Percentiles rank a stretch among this genome's conserved stretches.
Conservation (phyloP, 768 basidiomycete genomes). For the Termitomyces sp. region DNA sequence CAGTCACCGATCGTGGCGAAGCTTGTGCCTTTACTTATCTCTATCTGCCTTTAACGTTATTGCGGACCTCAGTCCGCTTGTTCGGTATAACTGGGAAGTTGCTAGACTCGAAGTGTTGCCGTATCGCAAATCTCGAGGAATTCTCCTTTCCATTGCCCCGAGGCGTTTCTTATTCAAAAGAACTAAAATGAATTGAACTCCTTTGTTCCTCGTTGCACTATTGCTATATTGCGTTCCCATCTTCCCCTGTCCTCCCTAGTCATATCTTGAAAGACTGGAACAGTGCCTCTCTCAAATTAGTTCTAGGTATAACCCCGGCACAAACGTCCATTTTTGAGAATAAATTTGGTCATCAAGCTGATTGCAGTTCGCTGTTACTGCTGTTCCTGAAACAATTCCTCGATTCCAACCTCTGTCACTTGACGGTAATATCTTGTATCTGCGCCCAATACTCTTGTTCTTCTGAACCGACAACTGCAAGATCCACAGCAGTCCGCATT, state of each 20-base stretch:
- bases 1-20: constrained; percentile 57
- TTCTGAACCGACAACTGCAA: constrained; percentile 30
- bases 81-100: constrained; percentile 44
- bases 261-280: constrained; percentile 21
- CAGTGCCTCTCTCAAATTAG: background rate
- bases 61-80: constrained; percentile 38
- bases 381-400: background rate
- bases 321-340: background rate
- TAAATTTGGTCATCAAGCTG: background rate
- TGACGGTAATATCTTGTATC: constrained; percentile 15
- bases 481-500: constrained; percentile 23
- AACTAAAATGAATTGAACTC: constrained; percentile 8
- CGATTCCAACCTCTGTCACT: background rate
- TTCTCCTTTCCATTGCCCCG: constrained; percentile 12
- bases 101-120: constrained; percentile 8
- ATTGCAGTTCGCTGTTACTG: background rate
- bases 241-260: constrained; percentile 25
- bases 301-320: background rate
- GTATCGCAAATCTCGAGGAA: background rate
- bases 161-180: constrained; percentile 18
- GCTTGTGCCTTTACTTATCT: constrained; percentile 48
- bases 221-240: background rate
- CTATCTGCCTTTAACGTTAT: constrained; percentile 53
- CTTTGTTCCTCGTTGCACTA: constrained; percentile 17
- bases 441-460: constrained; percentile 34